Evolutionary conservation across 352 stramenopile genomes (phyloP).

Genomic region (Globisporangium paddicum): DNA sequence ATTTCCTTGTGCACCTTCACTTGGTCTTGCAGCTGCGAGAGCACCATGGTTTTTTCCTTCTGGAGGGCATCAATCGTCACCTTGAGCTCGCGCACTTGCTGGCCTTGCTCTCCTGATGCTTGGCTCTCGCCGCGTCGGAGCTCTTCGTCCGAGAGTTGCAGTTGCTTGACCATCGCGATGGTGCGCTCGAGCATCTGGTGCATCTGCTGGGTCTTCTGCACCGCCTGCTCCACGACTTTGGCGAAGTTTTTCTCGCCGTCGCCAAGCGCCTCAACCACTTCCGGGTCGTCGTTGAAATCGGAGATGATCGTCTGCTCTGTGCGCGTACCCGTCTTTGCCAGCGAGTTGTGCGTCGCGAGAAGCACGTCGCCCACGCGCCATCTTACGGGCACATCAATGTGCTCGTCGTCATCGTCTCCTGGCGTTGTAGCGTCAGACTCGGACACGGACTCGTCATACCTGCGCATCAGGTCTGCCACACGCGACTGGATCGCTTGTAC

Average conservation of each 20-base stretch:
- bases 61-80: slow-evolving; percentile 47
- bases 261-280: slow-evolving; percentile 36
- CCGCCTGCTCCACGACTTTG: slow-evolving; percentile 26
- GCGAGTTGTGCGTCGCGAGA: slow-evolving; percentile 50
- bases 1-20: slow-evolving; percentile 40
- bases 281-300: slow-evolving; percentile 50
- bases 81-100: slow-evolving; percentile 38
- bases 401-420: slow-evolving; percentile 15
- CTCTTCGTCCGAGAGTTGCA: slow-evolving; percentile 33
- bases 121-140: slow-evolving; percentile 10
- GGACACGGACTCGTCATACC: slow-evolving; percentile 43
- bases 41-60: slow-evolving; percentile 56
- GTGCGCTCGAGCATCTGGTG: slow-evolving; percentile 29
- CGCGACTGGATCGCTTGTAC: slow-evolving; percentile 64
- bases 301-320: slow-evolving; percentile 45
- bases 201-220: slow-evolving; percentile 30
- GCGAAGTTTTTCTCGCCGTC: slow-evolving; percentile 31
- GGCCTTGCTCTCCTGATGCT: slow-evolving; percentile 1
- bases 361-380: slow-evolving; percentile 68
- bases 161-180: slow-evolving; percentile 39
- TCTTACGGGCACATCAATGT: slow-evolving; percentile 20
- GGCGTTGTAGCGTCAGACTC: slow-evolving; percentile 5
- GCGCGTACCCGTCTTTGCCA: slow-evolving; percentile 50
- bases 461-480: slow-evolving; percentile 62
- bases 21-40: slow-evolving; percentile 57